Percentiles rank a stretch among this genome's conserved stretches.
Conservation (phyloP, 257 asterid genomes). For the Cruciata laevipes region DNA sequence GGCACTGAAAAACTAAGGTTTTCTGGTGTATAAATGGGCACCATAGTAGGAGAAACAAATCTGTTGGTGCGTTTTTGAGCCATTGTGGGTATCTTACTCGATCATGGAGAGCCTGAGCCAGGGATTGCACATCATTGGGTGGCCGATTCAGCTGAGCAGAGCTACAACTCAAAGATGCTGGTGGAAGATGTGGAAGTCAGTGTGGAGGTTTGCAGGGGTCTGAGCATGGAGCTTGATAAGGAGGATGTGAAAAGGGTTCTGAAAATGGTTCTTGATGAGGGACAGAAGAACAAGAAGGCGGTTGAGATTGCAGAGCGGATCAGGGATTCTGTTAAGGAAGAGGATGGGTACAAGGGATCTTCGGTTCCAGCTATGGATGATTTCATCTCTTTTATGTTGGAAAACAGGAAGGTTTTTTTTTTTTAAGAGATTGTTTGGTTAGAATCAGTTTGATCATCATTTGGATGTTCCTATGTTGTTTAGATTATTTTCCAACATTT, state of each 20-base stretch:
- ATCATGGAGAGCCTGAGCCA: constrained; percentile 75
- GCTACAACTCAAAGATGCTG: constrained; percentile 73
- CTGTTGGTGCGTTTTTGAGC: constrained; percentile 65
- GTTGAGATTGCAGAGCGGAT: constrained; percentile 42
- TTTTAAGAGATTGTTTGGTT: not conserved
- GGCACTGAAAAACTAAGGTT: constrained; percentile 29
- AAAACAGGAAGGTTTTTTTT: constrained; percentile 11
- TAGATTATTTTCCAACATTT: no score
- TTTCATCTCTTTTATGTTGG: constrained; percentile 38
- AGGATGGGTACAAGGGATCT: constrained; percentile 39
- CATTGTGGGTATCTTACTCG: constrained; percentile 96
- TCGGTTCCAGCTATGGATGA: constrained; percentile 47
- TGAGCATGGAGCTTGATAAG: constrained; percentile 25
- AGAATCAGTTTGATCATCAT: not conserved
- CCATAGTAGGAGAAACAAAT: constrained; percentile 76
- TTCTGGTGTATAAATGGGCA: constrained; percentile 81
- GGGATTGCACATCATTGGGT: constrained; percentile 84
- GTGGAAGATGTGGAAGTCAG: constrained; percentile 76
- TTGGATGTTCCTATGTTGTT: not conserved
- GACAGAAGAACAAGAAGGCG: constrained; percentile 51
- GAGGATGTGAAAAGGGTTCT: constrained; percentile 64
- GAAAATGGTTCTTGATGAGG: constrained; percentile 43
- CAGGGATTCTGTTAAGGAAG: constrained; percentile 45
- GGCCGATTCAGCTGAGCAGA: constrained; percentile 95
- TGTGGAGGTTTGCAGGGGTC: constrained; percentile 53